Percentiles rank a stretch among this genome's conserved stretches.
Conservation (phyloP, 306 rosid species). For the Corylus avellana region DNA sequence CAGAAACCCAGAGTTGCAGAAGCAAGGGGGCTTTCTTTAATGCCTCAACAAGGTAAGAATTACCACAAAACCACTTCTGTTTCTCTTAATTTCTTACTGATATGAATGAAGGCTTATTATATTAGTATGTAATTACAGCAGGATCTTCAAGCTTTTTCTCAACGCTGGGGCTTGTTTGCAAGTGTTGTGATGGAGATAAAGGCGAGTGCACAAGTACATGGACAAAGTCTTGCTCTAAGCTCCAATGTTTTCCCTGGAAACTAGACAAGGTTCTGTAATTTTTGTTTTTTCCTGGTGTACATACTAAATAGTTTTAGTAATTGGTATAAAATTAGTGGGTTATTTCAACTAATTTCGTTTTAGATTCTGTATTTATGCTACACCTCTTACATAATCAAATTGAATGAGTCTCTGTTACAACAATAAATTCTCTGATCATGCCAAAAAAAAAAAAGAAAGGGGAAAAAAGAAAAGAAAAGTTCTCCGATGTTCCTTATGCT, state of each 20-base stretch:
- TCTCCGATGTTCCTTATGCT: no score
- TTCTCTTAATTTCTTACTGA: not conserved
- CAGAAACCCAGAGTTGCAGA: slow-evolving; percentile 24
- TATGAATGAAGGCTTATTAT: not conserved
- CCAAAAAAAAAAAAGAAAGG: no score
- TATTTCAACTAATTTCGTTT: not conserved
- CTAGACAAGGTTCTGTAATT: not conserved
- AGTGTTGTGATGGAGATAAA: slow-evolving; percentile 39
- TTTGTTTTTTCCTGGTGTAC: not conserved
- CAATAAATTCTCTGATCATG: no score
- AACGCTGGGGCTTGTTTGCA: slow-evolving; percentile 41
- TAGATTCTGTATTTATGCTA: not conserved
- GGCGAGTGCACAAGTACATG: slow-evolving; percentile 37
- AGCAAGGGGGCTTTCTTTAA: slow-evolving; percentile 31
- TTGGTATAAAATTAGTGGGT: not conserved
- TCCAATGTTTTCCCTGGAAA: slow-evolving; percentile 49
- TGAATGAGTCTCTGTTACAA: no score
- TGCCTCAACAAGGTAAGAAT: slow-evolving; percentile 29
- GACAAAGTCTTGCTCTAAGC: slow-evolving; percentile 34
- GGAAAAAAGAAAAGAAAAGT: no score
- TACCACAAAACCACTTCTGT: not conserved
- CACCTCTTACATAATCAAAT: not conserved
- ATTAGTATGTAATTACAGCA: slow-evolving; percentile 9
- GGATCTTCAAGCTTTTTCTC: slow-evolving; percentile 32
- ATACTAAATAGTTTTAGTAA: not conserved